Percentiles rank a stretch among this genome's conserved stretches.
Conservation (phyloP, 73 alveolate genomes). For the Stentor roeselii region DNA sequence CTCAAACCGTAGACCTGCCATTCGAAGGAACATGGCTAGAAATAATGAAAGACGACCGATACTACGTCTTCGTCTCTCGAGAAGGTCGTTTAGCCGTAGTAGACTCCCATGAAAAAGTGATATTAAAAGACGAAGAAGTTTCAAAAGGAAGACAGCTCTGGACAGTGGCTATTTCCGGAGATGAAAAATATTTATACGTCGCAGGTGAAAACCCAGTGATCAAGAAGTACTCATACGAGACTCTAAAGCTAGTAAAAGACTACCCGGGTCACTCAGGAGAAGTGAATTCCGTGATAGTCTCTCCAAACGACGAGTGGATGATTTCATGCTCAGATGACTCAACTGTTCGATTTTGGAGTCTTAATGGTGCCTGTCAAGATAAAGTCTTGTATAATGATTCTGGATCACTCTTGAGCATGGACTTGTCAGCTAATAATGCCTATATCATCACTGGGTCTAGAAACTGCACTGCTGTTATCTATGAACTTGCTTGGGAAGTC, state of each 20-base stretch:
- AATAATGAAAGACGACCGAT: background rate
- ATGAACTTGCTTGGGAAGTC: background rate
- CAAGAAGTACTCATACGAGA: background rate
- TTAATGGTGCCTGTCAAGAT: background rate
- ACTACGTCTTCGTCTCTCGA: background rate
- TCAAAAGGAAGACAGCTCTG: background rate
- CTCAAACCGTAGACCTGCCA: background rate
- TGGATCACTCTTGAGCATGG: background rate
- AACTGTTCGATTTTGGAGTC: background rate
- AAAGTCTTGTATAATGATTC: background rate
- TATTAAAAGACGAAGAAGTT: background rate
- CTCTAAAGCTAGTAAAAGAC: background rate
- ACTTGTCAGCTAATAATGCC: background rate
- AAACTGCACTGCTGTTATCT: background rate
- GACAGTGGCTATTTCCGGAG: background rate
- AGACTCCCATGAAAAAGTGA: background rate
- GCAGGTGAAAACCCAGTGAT: background rate
- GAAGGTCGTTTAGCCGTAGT: background rate
- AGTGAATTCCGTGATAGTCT: background rate
- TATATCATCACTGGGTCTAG: background rate
- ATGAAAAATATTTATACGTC: background rate
- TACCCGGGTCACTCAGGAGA: background rate
- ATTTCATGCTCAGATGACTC: background rate
- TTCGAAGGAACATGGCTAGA: background rate
- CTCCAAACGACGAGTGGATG: background rate